Conservation (phyloP, 2,329 filamentous ascomycete genomes). For the Ascomycota sp. region DNA sequence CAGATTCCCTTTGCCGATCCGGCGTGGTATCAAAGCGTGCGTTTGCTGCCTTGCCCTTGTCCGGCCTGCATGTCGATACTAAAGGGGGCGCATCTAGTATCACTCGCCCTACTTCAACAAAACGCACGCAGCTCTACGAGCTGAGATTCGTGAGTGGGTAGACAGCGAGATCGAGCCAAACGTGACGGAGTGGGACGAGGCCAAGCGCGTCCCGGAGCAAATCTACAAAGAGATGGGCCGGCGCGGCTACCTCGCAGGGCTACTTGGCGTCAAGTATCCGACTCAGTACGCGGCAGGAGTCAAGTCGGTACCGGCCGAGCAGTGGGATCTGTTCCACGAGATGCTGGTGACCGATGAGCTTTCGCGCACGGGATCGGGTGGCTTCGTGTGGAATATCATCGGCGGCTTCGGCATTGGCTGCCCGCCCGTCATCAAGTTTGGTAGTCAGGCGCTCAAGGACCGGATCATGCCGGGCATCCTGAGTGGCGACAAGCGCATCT, state of each 20-base stretch:
- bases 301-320: constrained; percentile 60
- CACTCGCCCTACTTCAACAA: constrained; percentile 95
- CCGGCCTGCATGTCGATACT: neutral
- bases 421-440: constrained; percentile 82
- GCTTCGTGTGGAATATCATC: constrained; percentile 91
- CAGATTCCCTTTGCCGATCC: constrained; percentile 85
- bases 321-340: constrained; percentile 98
- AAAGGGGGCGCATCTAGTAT: constrained; percentile 35
- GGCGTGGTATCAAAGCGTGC: constrained; percentile 80
- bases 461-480: constrained; percentile 78
- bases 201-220: constrained; percentile 65
- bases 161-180: constrained; percentile 75
- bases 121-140: constrained; percentile 74
- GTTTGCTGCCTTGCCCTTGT: constrained; percentile 11
- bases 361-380: constrained; percentile 70
- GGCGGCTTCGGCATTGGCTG: constrained; percentile 93
- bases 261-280: constrained; percentile 71
- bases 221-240: constrained; percentile 95
- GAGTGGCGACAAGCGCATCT: constrained; percentile 88
- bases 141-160: constrained; percentile 83
- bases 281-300: constrained; percentile 53
- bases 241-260: constrained; percentile 78
- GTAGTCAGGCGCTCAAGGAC: constrained; percentile 65
- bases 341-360: constrained; percentile 89
- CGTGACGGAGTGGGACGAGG: constrained; percentile 93